Percentiles rank a stretch among this genome's conserved stretches.
phyloP scores from a whole-genome alignment of 2,329 filamentous ascomycete genomes.

The Scolecobasidium constrictum region DNA sequence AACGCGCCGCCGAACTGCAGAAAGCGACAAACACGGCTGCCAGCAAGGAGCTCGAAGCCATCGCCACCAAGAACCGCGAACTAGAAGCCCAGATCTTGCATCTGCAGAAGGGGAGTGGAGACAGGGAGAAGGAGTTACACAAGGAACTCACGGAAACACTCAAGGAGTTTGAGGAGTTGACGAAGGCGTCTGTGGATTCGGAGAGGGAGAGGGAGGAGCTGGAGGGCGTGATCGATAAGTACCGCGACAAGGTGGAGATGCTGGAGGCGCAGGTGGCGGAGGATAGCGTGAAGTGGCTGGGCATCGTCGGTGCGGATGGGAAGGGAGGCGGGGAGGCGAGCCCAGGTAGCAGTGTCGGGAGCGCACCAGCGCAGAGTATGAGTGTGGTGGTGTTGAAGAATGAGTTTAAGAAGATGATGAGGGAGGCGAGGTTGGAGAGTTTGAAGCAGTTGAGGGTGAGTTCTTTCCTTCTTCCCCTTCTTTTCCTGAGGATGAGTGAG shows the following conservation, averaged over 20 bases:
- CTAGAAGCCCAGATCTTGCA: conserved; percentile 32
- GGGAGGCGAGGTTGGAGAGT: conserved; percentile 56
- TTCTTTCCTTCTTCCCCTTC: conserved; percentile 6
- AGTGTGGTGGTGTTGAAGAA: conserved; percentile 59
- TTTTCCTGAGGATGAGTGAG: conserved; percentile 7
- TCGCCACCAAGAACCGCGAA: conserved; percentile 34
- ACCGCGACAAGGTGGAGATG: conserved; percentile 52
- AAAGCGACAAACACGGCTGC: conserved; percentile 45
- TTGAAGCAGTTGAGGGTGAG: conserved; percentile 54
- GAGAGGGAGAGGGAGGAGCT: conserved; percentile 59
- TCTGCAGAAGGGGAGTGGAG: conserved; percentile 25
- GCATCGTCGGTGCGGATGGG: conserved; percentile 43
- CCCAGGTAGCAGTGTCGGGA: conserved; percentile 17
- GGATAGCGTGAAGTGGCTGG: conserved; percentile 56
- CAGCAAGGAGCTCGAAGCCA: conserved; percentile 39
- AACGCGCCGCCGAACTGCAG: conserved; percentile 55
- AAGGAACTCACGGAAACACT: conserved; percentile 57
- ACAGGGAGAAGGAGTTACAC: conserved; percentile 41
- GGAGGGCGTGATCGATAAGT: conserved; percentile 50
- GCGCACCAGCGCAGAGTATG: conserved; percentile 40
- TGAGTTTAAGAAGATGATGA: conserved; percentile 75
- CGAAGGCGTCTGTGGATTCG: conserved; percentile 57
- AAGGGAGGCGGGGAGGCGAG: conserved; percentile 18
- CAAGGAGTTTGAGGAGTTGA: conserved; percentile 59
- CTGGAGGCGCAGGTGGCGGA: conserved; percentile 55